phyloP scores from a whole-genome alignment of 1,284 basidiomycete species.

The Marasmius oreades region DNA sequence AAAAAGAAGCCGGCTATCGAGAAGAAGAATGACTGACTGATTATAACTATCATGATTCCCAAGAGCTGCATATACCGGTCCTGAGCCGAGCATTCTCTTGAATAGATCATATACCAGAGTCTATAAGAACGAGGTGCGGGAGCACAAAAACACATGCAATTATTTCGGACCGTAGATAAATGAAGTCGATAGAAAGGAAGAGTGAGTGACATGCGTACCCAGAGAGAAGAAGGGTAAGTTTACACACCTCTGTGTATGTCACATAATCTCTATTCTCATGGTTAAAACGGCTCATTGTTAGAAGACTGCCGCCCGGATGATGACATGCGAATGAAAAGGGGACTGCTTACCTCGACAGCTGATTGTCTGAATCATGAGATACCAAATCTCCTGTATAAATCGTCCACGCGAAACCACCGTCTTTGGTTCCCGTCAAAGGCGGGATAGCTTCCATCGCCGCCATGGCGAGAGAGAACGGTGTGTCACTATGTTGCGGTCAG shows the following conservation, averaged over 20 bases:
- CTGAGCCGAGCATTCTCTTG: conserved; percentile 54
- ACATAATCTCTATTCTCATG: conserved; percentile 35
- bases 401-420: conserved; percentile 60
- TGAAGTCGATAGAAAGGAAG: not conserved
- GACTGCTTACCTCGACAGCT: conserved; percentile 50
- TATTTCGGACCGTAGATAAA: not conserved
- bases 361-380: conserved; percentile 64
- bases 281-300: not conserved
- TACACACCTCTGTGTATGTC: conserved; percentile 56
- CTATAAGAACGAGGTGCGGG: conserved; percentile 29
- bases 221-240: too few species aligned
- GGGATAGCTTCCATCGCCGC: conserved; percentile 70
- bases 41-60: conserved; percentile 79
- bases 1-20: conserved; percentile 7
- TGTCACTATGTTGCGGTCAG: conserved; percentile 47
- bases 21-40: conserved; percentile 35
- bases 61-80: conserved; percentile 67
- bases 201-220: too few species aligned
- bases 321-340: too few species aligned
- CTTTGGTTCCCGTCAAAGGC: conserved; percentile 56
- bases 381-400: conserved; percentile 78
- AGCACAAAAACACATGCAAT: not conserved
- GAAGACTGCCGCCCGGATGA: conserved; percentile 3
- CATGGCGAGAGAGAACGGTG: conserved; percentile 61
- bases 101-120: conserved; percentile 64